A percentile compares a stretch with the other conserved stretches of the same genome.
Evolutionary conservation across 495 filamentous ascomycete species (phyloP).

Genomic region (Choiromyces venosus): DNA sequence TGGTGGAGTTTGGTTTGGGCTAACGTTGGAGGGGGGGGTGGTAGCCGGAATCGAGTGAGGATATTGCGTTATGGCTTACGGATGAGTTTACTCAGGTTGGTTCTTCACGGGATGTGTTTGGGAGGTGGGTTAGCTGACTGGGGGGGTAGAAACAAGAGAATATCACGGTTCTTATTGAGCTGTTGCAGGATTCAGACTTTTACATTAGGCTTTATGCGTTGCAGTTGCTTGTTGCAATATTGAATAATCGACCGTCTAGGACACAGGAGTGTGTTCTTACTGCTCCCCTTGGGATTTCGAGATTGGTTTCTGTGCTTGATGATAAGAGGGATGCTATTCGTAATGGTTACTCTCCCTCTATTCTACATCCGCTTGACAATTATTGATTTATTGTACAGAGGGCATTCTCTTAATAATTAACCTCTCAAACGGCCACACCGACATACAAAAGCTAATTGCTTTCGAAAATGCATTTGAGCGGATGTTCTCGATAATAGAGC

Average conservation of each 20-base stretch:
- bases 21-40: neutral
- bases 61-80: slow-evolving; percentile 92
- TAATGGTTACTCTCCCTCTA: slow-evolving; percentile 61
- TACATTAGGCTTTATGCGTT: slow-evolving; percentile 90
- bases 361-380: slow-evolving; percentile 20
- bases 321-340: slow-evolving; percentile 84
- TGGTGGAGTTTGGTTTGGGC: too few species aligned
- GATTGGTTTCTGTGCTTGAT: slow-evolving; percentile 75
- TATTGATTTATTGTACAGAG: slow-evolving; percentile 46
- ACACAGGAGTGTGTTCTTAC: slow-evolving; percentile 94
- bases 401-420: slow-evolving; percentile 63
- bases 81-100: slow-evolving; percentile 93
- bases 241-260: slow-evolving; percentile 77
- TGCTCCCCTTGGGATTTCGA: slow-evolving; percentile 79
- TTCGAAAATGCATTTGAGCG: slow-evolving; percentile 91
- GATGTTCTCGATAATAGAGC: slow-evolving; percentile 71
- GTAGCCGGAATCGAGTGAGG: slow-evolving; percentile 89
- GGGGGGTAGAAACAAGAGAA: slow-evolving; percentile 82
- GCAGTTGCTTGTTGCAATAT: slow-evolving; percentile 82
- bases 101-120: neutral
- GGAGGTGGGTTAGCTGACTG: slow-evolving; percentile 44
- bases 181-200: slow-evolving; percentile 81
- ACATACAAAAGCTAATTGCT: slow-evolving; percentile 89
- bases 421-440: slow-evolving; percentile 63
- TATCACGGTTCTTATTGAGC: slow-evolving; percentile 81